A percentile compares a stretch with the other conserved stretches of the same genome.
phyloP scores from a whole-genome alignment of 2,329 filamentous ascomycete genomes.

The Cladosporium sp. region DNA sequence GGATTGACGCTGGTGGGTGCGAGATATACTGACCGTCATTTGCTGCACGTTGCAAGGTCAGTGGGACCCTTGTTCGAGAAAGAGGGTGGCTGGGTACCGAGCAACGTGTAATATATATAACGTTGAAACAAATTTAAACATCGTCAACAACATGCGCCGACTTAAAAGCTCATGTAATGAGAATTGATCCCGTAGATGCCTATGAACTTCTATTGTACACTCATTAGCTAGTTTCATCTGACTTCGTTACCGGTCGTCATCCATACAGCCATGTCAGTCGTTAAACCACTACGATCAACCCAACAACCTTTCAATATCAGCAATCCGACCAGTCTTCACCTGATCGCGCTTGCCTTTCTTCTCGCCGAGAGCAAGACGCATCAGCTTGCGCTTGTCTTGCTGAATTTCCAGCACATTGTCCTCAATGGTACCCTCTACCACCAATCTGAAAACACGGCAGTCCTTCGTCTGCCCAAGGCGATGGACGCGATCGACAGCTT shows the following conservation, averaged over 20 bases:
- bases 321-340: slow-evolving; percentile 47
- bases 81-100: slow-evolving; percentile 28
- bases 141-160: too few species aligned
- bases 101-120: not conserved
- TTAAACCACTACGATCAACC: too few species aligned
- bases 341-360: slow-evolving; percentile 50
- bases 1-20: slow-evolving; percentile 51
- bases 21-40: slow-evolving; percentile 41
- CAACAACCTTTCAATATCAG: slow-evolving; percentile 40
- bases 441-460: slow-evolving; percentile 73
- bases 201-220: not conserved
- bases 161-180: too few species aligned
- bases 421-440: slow-evolving; percentile 77
- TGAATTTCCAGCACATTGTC: slow-evolving; percentile 76
- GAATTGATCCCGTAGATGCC: too few species aligned
- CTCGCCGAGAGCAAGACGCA: slow-evolving; percentile 75
- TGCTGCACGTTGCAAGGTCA: slow-evolving; percentile 40
- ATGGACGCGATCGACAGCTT: slow-evolving; percentile 84
- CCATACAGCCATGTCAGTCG: too few species aligned
- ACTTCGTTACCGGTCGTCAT: too few species aligned
- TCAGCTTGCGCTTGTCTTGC: slow-evolving; percentile 70
- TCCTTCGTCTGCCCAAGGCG: slow-evolving; percentile 74
- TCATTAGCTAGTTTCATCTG: not conserved
- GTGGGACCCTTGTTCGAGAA: slow-evolving; percentile 38
- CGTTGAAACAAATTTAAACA: too few species aligned